phyloP scores from a whole-genome alignment of 345 rosid species.

The Draba incana region DNA sequence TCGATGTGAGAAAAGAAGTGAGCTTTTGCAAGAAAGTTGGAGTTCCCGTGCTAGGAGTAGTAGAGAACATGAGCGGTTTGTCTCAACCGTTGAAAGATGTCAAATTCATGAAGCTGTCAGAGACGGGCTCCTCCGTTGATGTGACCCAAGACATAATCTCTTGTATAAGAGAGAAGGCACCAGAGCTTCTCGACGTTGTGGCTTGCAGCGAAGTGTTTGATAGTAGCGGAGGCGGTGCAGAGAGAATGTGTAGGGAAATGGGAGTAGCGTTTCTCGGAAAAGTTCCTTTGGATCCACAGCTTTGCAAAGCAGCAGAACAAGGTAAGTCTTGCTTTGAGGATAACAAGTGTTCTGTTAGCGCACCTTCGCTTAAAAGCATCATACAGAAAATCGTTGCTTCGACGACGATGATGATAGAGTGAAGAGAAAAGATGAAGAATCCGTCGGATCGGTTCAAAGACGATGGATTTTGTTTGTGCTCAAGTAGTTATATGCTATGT shows the following conservation, averaged over 20 bases:
- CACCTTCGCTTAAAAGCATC: conserved; percentile 65
- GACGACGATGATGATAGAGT: conserved; percentile 38
- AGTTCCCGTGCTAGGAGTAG: conserved; percentile 82
- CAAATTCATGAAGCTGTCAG: conserved; percentile 56
- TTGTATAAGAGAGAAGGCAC: conserved; percentile 66
- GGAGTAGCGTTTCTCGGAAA: conserved; percentile 83
- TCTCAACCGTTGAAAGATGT: conserved; percentile 72
- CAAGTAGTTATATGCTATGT: neutral
- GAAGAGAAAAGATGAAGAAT: conserved; percentile 9
- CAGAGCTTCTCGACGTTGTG: conserved; percentile 63
- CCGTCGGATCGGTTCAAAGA: conserved; percentile 2
- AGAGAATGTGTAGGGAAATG: conserved; percentile 84
- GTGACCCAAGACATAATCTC: conserved; percentile 58
- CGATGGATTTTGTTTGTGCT: neutral
- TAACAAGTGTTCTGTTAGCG: conserved; percentile 65
- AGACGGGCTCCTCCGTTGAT: conserved; percentile 58
- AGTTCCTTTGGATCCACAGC: conserved; percentile 89
- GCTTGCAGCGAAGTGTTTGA: conserved; percentile 81
- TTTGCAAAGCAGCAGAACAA: conserved; percentile 84
- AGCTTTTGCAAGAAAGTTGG: conserved; percentile 95
- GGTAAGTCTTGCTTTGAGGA: conserved; percentile 84
- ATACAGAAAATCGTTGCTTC: conserved; percentile 52
- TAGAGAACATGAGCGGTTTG: conserved; percentile 98
- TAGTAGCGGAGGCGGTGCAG: conserved; percentile 84
- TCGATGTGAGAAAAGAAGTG: conserved; percentile 93